Evolutionary conservation across 2,329 filamentous ascomycete species (phyloP), one percentile per base, ranked within the genome.

Genomic region (Alternaria ventricosa): DNA sequence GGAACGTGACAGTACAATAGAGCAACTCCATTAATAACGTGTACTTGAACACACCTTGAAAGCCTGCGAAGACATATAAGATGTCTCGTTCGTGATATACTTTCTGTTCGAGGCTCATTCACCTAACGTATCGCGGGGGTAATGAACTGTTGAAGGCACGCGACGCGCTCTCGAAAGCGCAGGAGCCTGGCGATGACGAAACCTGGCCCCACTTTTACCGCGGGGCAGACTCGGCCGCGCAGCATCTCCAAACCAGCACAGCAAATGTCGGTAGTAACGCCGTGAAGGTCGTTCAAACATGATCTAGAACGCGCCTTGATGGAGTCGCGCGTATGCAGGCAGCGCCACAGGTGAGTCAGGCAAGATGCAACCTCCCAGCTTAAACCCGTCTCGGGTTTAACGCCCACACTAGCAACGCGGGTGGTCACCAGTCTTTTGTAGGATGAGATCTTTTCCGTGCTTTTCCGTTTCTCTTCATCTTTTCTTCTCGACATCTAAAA

Each of bases 321-420:
- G 43, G 15, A 25, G 60, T 27, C 60, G 49, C 55, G 8, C 55
- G n/a, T 36, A 22, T 53, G 49, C 50, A 33, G 36, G 43, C 36
- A 41, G 36, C 36, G 15, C 36, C 36, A 41, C n/a, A 41, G 36
- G 56, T 65, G 62, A 67, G 41, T 67, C 62, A 63, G 43, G 15
- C 49, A 33, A 43, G 36, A 47, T 27, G 54, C 25, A 49, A 22
- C 13, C 18, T 49, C 20, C 11, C 15, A 54, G 27, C 27, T 67
- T 68, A 68, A 58, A 60, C 50, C 66, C 61, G 66, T 13, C 10
- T 18, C 64, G 64, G 66, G 46, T 57, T 61, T 66, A 66, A 64
- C 33, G 50, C 30, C 46, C n/a, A 28, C 59, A 59, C 65, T 67
- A 67, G 51, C 46, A 15, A 58, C 55, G 59, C 49, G 61, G 45